These are phyloP conservation scores for Anthracocystis setariae DNA, from an alignment of 1,284 basidiomycete genomes.

Conservation along the genomic window DNA sequence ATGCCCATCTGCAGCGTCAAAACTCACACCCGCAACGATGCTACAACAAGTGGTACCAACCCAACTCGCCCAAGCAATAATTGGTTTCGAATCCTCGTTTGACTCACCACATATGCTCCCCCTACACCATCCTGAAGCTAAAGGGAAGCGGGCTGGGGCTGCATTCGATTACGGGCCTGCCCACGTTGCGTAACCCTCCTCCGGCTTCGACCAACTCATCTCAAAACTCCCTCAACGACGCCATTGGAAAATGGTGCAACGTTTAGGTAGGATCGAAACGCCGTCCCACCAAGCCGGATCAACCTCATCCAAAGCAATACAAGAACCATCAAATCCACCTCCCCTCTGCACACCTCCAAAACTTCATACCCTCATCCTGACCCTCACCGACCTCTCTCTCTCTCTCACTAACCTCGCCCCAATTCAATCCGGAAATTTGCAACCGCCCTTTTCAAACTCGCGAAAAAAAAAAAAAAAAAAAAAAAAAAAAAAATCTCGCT, in stretches of 20 bases:
- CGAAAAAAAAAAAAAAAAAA: not conserved
- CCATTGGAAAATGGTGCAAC: slow-evolving; percentile 19
- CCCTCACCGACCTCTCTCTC: slow-evolving; percentile 16
- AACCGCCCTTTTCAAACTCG: not conserved
- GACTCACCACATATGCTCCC: slow-evolving; percentile 25
- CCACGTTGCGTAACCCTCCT: slow-evolving; percentile 9
- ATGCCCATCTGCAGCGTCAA: too few species aligned
- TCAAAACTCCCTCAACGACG: slow-evolving; percentile 1
- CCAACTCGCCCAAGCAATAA: too few species aligned
- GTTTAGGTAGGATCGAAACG: slow-evolving; percentile 31
- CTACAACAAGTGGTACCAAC: too few species aligned
- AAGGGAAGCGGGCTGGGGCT: slow-evolving; percentile 28
- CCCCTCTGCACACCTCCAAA: too few species aligned
- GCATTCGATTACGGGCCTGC: slow-evolving; percentile 23
- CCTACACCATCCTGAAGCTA: slow-evolving; percentile 11
- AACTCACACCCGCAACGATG: too few species aligned
- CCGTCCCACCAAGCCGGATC: slow-evolving; percentile 20
- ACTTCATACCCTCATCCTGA: slow-evolving; percentile 26
- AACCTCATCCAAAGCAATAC: slow-evolving; percentile 7
- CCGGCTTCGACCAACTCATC: slow-evolving; percentile 12
- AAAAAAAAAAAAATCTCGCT: too few species aligned
- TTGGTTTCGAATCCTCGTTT: slow-evolving; percentile 19
- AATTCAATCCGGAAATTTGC: too few species aligned
- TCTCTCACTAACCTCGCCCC: not conserved
- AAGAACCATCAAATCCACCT: slow-evolving; percentile 11